Conservation (phyloP, 371 early-diverging fungal species). For the Rozella allomycis region DNA sequence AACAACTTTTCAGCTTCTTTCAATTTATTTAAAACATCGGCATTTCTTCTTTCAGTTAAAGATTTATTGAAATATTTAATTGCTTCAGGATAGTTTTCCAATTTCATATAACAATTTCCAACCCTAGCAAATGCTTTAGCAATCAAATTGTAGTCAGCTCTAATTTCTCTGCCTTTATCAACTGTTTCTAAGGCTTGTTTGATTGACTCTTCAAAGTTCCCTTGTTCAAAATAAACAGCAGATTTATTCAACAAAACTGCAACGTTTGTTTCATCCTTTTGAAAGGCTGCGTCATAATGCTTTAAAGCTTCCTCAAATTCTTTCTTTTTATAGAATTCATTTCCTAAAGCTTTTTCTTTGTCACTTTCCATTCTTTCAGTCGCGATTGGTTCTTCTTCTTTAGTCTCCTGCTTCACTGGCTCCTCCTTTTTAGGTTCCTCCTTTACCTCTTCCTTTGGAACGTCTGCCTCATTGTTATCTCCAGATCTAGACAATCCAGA, state of each 20-base stretch:
- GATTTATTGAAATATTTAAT: constrained; percentile 81
- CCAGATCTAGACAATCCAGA: constrained; percentile 3
- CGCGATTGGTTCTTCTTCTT: constrained; percentile 20
- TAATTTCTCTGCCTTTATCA: constrained; percentile 67
- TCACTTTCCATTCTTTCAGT: constrained; percentile 43
- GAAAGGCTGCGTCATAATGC: constrained; percentile 79
- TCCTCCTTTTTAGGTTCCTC: constrained; percentile 15
- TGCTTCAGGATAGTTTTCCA: constrained; percentile 53
- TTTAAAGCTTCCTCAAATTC: constrained; percentile 68
- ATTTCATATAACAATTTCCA: constrained; percentile 65
- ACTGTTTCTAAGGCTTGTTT: constrained; percentile 73
- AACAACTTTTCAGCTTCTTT: constrained; percentile 62
- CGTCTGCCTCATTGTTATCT: constrained; percentile 6
- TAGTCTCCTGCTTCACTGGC: constrained; percentile 23
- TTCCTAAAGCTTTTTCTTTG: constrained; percentile 73
- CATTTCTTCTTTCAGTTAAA: constrained; percentile 79
- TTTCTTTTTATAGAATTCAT: constrained; percentile 75
- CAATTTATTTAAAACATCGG: constrained; percentile 72
- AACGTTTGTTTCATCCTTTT: constrained; percentile 62
- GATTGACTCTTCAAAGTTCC: constrained; percentile 70
- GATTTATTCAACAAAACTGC: constrained; percentile 78
- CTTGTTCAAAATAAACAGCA: constrained; percentile 82
- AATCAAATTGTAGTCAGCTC: constrained; percentile 83
- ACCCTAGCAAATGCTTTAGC: constrained; percentile 78
- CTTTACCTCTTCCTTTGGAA: constrained; percentile 14